Base-by-base conservation (phyloP, 1,139 yeast genomes). In the Saccharomyces hybrid region DNA sequence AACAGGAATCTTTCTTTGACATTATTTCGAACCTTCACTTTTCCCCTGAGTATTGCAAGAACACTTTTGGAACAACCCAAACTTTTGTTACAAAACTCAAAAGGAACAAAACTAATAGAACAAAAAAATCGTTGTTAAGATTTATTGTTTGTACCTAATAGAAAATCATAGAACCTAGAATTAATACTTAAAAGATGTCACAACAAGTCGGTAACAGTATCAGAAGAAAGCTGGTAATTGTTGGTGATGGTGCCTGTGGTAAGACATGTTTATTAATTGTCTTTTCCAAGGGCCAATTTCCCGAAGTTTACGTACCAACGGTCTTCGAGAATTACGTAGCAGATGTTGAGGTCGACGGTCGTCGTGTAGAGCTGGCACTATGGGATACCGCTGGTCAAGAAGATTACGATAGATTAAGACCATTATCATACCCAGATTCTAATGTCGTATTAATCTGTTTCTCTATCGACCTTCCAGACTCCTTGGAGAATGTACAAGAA, bases 301-400 rank as follows among this genome's bases (percentile, higher is more conserved):
- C 97, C 60, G 95, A 89, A 70, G 93, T 88, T 57, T 90, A 90
- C 71, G 96, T 89, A 51, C 97, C 97, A 65, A 90, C 97, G 29
- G 97, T 90, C 57, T 90, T 90, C 69, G 97, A 90, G 73, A 89
- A 89, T 78, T 89, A 90, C 73, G 96, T 88, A 64, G 93, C 96
- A 50, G 95, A 88, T 70, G 96, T 90, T 55, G 95, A 87, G 71
- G 95, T 90, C 58, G 91, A 90, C 68, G 97, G 97, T 54, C 86
- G 95, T 78, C 88, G 88, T 73, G 96, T 89, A 57, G 96, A 88
- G 72, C 80, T 90, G 75, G 96, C 97, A 27, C 79, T 90, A 62
- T 90, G 97, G 97, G 97, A 90, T 88, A 90, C 97, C 65, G 97
- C 97, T 55, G 97, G 97, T 60, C 97, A 90, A 80, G 97, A 90